Evolutionary conservation across 495 filamentous ascomycete genomes (phyloP), one percentile per base, ranked within the genome.

Genomic region (Neurospora sp.): DNA sequence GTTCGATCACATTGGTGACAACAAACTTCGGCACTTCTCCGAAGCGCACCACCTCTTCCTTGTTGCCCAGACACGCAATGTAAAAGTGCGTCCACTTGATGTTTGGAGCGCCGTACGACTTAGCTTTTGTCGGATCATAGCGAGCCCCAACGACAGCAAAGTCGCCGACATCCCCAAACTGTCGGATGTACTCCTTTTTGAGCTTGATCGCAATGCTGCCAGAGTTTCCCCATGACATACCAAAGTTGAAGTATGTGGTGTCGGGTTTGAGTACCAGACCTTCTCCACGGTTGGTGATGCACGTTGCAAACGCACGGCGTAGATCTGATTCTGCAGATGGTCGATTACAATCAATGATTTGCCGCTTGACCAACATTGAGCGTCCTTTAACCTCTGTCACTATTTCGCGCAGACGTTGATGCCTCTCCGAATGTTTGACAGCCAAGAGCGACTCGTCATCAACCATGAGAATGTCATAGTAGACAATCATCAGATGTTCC

Each of bases 121-220:
- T 82, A 3, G 85, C 89, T 75, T 89, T 89, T 68, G 82, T 84
- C 12, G 88, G 81, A 73, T 91, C 87, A 73, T 90, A 93, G 2
- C 86, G 85, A 8, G 86, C 93, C 5, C 92, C 94, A 40, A 97
- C 81, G 8, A 95, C 85, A 2, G 91, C 89, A 74, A 97, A 91
- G 78, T 97, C 94, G 1, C 91, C 89, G 48, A 92, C 90, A 75
- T 96, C 93, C 2, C 93, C 94, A 75, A 94, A 85, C 7, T 89
- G 88, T 22, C 83, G 84, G n/a, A 97, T 91, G 73, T 96, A 97
- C 75, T 96, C 93, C 74, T 94, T 96, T 79, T 97, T 97, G 38
- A 97, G 78, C 80, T 97, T 97, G 76, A 97, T 92, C 81, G 89
- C 91, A 37, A 86, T 85, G 69, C 84, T 85, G 41, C 74, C 82